Percentiles rank a stretch among this genome's conserved stretches.
phyloP scores from a whole-genome alignment of 176 grass and related monocot genomes.

The Triticum monococcum region DNA sequence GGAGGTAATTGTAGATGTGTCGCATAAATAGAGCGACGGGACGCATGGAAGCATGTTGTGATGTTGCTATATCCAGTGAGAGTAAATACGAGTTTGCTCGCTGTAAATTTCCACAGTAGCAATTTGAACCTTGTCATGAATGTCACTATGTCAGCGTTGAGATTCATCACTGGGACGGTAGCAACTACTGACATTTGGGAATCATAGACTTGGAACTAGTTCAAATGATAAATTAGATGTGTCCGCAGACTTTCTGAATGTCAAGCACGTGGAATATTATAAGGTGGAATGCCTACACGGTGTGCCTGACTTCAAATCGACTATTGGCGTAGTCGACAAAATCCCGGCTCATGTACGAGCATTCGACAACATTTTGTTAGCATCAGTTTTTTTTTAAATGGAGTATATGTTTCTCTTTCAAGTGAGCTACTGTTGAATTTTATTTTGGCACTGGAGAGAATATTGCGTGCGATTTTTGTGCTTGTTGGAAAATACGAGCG shows the following conservation, averaged over 20 bases:
- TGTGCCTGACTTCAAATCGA: not conserved
- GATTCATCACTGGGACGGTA: not conserved
- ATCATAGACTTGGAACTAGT: not conserved
- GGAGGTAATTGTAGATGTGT: slow-evolving; percentile 39
- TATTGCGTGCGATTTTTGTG: not conserved
- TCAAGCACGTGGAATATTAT: not conserved
- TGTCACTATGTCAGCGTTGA: not conserved
- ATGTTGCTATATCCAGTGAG: slow-evolving; percentile 18
- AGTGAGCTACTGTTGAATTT: not conserved
- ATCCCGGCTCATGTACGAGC: not conserved
- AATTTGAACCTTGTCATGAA: not conserved
- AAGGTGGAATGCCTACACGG: not conserved
- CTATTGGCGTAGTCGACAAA: not conserved
- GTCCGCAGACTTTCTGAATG: not conserved
- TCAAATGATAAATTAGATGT: not conserved
- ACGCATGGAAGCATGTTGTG: not conserved
- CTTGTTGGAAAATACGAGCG: not conserved
- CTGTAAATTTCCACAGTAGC: slow-evolving; percentile 27
- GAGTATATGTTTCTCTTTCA: no score
- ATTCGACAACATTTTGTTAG: not conserved
- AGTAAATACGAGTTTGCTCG: slow-evolving; percentile 34
- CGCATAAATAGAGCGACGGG: not conserved
- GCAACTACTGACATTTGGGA: not conserved
- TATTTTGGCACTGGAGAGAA: not conserved
- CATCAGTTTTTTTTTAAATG: no score